Percentiles rank a stretch among this genome's conserved stretches.
phyloP scores from a whole-genome alignment of 2,329 filamentous ascomycete species.

The Penicillium sp. region DNA sequence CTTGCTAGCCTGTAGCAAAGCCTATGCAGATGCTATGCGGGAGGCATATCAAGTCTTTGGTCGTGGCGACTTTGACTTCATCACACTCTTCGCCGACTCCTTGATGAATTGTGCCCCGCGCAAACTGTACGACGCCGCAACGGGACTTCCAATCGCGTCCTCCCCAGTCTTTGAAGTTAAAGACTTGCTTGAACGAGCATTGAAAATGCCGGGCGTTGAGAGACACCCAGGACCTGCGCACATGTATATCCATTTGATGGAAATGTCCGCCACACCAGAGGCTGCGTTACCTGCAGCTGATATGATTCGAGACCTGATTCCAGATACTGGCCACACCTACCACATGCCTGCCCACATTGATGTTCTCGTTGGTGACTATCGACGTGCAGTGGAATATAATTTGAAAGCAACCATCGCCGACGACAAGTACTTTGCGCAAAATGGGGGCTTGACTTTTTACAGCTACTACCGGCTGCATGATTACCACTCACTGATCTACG shows the following conservation, averaged over 20 bases:
- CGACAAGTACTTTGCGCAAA: conserved; percentile 63
- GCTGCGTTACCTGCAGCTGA: conserved; percentile 64
- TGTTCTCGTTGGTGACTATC: conserved; percentile 71
- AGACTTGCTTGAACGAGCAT: conserved; percentile 60
- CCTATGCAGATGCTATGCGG: conserved; percentile 22
- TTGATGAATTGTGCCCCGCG: conserved; percentile 69
- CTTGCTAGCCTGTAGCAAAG: conserved; percentile 16
- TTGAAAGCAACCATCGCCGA: conserved; percentile 68
- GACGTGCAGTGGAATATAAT: conserved; percentile 69
- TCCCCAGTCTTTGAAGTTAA: conserved; percentile 63
- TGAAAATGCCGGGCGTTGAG: conserved; percentile 54
- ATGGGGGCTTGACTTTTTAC: conserved; percentile 70
- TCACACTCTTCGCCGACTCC: conserved; percentile 64
- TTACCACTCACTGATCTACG: conserved; percentile 74
- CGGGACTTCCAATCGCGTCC: conserved; percentile 32
- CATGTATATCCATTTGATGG: conserved; percentile 75
- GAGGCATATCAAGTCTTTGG: conserved; percentile 11
- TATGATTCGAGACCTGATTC: conserved; percentile 64
- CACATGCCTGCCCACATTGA: conserved; percentile 82
- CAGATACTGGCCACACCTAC: conserved; percentile 69
- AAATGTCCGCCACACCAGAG: conserved; percentile 72
- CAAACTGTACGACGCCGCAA: conserved; percentile 65
- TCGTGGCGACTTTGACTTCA: conserved; percentile 62
- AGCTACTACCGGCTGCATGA: conserved; percentile 75
- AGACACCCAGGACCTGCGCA: conserved; percentile 72